phyloP scores from a whole-genome alignment of 306 rosid genomes.

The Vigna reflexopilosa region DNA sequence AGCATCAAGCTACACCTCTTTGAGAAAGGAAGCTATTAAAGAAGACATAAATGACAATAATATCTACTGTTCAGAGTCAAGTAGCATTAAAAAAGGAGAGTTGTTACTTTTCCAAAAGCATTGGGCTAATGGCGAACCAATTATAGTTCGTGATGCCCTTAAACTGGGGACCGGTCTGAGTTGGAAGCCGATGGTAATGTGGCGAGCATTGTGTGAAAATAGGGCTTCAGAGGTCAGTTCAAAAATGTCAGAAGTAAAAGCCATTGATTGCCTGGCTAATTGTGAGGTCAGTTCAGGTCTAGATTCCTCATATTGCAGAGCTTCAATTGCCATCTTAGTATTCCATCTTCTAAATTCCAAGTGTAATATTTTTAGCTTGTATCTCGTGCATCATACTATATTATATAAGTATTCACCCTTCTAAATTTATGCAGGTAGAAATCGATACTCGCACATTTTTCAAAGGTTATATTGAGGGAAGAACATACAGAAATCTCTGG shows the following conservation, averaged over 20 bases:
- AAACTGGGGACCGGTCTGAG: conserved; percentile 76
- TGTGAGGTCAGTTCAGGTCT: conserved; percentile 67
- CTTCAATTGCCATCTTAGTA: conserved; percentile 25
- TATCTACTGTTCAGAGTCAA: neutral
- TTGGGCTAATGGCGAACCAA: conserved; percentile 77
- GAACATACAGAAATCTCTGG: conserved; percentile 75
- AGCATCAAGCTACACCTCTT: conserved; percentile 38
- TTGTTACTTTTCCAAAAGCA: conserved; percentile 60
- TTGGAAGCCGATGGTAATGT: conserved; percentile 95
- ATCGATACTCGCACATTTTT: conserved; percentile 70
- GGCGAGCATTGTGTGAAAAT: conserved; percentile 82
- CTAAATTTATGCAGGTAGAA: conserved; percentile 67
- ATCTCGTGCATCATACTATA: conserved; percentile 9
- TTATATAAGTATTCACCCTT: conserved; percentile 38
- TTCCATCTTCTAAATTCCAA: conserved; percentile 25
- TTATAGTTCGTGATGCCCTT: conserved; percentile 76
- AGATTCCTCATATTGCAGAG: conserved; percentile 31
- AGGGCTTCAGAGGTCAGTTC: conserved; percentile 53
- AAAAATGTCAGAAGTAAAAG: conserved; percentile 75
- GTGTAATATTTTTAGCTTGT: conserved; percentile 26
- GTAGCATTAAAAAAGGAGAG: conserved; percentile 34
- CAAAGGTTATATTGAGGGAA: conserved; percentile 76
- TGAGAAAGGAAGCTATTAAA: conserved; percentile 62
- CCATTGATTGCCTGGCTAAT: conserved; percentile 85
- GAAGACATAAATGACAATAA: conserved; percentile 54